phyloP scores from a whole-genome alignment of 345 rosid species.

The Camelina neglecta region DNA sequence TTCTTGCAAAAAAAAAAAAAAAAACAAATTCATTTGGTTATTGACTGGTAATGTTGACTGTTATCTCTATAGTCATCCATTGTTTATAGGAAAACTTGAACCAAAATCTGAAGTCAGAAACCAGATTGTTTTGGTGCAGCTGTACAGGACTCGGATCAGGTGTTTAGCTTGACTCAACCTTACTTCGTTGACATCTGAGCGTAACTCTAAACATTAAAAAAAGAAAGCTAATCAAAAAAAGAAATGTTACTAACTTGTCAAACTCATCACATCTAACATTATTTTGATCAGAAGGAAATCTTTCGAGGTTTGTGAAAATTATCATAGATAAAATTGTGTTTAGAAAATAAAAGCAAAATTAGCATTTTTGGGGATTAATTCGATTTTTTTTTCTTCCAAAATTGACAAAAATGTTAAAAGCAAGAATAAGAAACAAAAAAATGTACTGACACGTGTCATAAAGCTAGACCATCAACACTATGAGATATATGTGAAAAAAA shows the following conservation, averaged over 20 bases:
- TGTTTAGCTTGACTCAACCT: too few species aligned
- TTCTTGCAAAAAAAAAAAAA: too few species aligned
- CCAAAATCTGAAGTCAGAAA: too few species aligned
- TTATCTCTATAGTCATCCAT: not conserved
- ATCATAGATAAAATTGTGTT: not conserved
- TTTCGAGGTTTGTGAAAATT: not conserved
- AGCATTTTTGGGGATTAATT: not conserved
- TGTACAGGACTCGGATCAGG: too few species aligned
- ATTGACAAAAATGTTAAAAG: not conserved
- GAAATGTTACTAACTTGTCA: constrained; percentile 15
- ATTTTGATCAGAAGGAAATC: constrained; percentile 4
- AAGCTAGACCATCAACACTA: constrained; percentile 30
- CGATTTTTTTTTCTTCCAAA: not conserved
- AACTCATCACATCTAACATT: not conserved
- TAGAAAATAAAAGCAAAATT: not conserved
- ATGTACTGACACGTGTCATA: constrained; percentile 27
- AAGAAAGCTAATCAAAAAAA: too few species aligned
- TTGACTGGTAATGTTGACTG: not conserved
- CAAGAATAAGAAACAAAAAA: not conserved
- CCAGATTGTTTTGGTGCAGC: too few species aligned
- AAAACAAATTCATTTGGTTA: too few species aligned
- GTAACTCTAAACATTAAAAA: too few species aligned
- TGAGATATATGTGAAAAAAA: not conserved
- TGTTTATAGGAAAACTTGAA: too few species aligned
- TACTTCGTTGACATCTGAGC: too few species aligned